Evolutionary conservation across 441 rosid species (phyloP).

Genomic region (Jatropha multifida): DNA sequence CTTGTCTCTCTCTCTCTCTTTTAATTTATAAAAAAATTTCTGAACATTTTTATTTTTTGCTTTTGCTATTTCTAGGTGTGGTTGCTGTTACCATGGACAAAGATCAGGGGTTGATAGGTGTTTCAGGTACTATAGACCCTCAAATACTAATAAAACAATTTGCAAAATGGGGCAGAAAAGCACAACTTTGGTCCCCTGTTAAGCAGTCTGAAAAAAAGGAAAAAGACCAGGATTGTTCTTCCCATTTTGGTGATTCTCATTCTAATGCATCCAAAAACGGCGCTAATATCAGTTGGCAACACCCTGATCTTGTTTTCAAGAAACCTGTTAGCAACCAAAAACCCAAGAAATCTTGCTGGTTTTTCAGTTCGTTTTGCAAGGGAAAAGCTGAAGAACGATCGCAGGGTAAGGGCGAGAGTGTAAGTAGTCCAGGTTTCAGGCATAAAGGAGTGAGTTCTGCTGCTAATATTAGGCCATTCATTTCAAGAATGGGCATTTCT

Average conservation of each 20-base stretch:
- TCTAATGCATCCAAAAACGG: background rate
- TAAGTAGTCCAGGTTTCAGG: background rate
- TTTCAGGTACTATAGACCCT: constrained; percentile 1
- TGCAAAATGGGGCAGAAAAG: constrained; percentile 3
- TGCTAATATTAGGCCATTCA: background rate
- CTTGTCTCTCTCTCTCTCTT: background rate
- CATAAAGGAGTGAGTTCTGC: background rate
- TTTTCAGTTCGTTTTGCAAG: background rate
- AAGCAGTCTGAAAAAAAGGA: background rate
- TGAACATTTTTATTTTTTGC: background rate
- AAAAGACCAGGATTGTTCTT: background rate
- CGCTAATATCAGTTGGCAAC: background rate
- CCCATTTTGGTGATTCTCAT: background rate
- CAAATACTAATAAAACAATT: background rate
- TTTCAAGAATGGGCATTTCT: background rate
- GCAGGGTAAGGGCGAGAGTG: no score
- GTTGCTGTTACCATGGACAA: background rate
- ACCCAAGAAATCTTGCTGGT: background rate
- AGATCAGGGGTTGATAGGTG: background rate
- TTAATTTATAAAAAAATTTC: background rate
- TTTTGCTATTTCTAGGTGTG: background rate
- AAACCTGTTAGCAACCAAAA: background rate
- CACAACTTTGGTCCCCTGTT: background rate
- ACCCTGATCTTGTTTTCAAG: background rate
- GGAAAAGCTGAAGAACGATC: background rate